Conservation (phyloP, 1,284 basidiomycete species). For the Acaromyces ingoldii region DNA sequence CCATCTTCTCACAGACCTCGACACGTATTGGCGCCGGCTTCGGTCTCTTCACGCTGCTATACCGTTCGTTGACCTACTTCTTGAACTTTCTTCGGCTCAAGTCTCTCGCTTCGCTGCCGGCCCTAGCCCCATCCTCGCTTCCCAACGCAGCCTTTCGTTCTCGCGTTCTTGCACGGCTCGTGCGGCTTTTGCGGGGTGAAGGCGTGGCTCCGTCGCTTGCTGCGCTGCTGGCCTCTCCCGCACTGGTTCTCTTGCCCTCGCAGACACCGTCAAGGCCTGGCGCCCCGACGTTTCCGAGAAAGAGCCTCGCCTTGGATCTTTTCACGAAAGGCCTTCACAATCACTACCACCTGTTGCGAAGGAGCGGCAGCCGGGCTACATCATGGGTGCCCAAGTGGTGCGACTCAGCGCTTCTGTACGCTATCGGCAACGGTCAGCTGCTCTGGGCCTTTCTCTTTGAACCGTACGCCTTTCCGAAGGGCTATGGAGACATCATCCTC, state of each 20-base stretch:
- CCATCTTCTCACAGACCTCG: constrained; percentile 20
- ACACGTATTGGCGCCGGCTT: constrained; percentile 19
- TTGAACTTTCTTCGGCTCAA: constrained; percentile 17
- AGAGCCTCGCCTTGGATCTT: constrained; percentile 22
- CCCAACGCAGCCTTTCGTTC: constrained; percentile 13
- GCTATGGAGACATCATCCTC: constrained; percentile 22
- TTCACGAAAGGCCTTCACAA: constrained; percentile 24
- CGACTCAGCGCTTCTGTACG: constrained; percentile 33
- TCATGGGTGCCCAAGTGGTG: constrained; percentile 36
- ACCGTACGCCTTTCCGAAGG: constrained; percentile 25
- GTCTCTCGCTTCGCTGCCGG: constrained; percentile 11
- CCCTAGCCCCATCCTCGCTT: neutral
- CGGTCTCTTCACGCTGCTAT: constrained; percentile 28
- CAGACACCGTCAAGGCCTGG: neutral
- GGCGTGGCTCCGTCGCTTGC: constrained; percentile 8
- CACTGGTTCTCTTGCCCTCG: constrained; percentile 19
- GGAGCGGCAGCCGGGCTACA: constrained; percentile 11
- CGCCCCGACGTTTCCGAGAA: constrained; percentile 11
- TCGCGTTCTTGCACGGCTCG: constrained; percentile 17
- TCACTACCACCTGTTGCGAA: constrained; percentile 18
- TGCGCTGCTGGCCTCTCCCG: constrained; percentile 17
- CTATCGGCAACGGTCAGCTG: constrained; percentile 39
- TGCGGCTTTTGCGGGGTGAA: constrained; percentile 1
- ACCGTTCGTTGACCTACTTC: constrained; percentile 19
- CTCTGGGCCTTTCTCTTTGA: constrained; percentile 41